Base-by-base conservation (phyloP, 352 stramenopile genomes). In the Pythium phragmitis region DNA sequence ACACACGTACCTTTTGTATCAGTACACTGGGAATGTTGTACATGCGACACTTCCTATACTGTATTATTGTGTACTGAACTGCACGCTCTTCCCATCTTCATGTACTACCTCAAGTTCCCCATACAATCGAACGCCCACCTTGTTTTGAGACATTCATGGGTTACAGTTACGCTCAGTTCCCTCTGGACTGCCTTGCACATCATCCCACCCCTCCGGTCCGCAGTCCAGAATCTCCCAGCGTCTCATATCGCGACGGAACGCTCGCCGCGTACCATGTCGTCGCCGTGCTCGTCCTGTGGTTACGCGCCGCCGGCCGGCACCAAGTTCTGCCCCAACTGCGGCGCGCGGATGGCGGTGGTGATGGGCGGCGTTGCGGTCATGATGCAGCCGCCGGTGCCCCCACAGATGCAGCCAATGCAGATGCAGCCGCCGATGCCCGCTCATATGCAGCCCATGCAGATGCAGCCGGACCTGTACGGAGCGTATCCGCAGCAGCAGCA, bases 271-370 rank as follows among this genome's bases (percentile, higher is more conserved):
- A 47, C 26, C 17, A 77, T 68, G 59, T 61, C 61, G 65, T 56
- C 55, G 47, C 26, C 76, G n/a, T 91, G 82, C 34, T 65, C 68
- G 33, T 75, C 76, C 8, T 91, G 82, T 45, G 70, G 76, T 30
- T 60, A 68, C n/a, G 47, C 36, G 14, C 50, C 65, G 0, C 60
- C 63, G 13, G 43, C 51, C 14, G 76, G 61, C 64, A 74, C 67
- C 63, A 76, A 75, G 60, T 79, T 85, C 58, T 88, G 79, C 56
- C 55, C 73, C n/a, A 76, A 85, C 53, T 91, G 82, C 57, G 75
- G 82, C 46, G 66, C 63, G 39, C 72, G 75, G 59, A 58, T 73
- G 34, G 48, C 57, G 17, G 50, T 51, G 21, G 41, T 39, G 19
- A 36, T 45, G 14, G 46, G 42, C 28, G 53, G 47, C n/a, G 43